Evolutionary conservation across 306 rosid species (phyloP).

Genomic region (Lathyrus aphaca): DNA sequence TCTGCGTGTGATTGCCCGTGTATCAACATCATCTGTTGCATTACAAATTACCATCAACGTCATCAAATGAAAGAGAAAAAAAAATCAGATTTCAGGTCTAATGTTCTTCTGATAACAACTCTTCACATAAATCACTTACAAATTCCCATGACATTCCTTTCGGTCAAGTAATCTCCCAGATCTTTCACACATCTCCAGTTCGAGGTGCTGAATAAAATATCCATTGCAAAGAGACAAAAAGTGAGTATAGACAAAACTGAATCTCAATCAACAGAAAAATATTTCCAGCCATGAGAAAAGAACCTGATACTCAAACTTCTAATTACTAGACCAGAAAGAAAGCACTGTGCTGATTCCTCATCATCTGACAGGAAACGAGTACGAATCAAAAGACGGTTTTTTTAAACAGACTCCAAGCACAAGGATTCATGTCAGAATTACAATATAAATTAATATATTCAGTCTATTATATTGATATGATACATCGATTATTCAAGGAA

Average conservation of each 20-base stretch:
- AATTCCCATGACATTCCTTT: constrained; percentile 95
- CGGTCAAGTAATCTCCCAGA: constrained; percentile 73
- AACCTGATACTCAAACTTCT: constrained; percentile 87
- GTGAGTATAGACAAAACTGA: constrained; percentile 18
- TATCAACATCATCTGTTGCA: constrained; percentile 89
- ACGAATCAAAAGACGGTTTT: not conserved
- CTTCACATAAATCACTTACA: constrained; percentile 60
- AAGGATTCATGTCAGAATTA: not conserved
- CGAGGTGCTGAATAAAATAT: constrained; percentile 69
- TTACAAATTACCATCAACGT: constrained; percentile 34
- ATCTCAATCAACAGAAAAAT: constrained; percentile 20
- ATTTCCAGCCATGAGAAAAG: not conserved
- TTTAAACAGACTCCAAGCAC: constrained; percentile 24
- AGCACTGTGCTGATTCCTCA: constrained; percentile 80
- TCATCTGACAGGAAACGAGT: constrained; percentile 61
- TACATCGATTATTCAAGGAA: too few species aligned
- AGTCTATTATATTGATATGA: too few species aligned
- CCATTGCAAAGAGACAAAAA: constrained; percentile 10
- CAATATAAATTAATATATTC: not conserved
- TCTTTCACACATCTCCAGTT: constrained; percentile 80
- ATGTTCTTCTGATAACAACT: constrained; percentile 16
- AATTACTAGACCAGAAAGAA: constrained; percentile 84
- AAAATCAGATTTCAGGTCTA: not conserved
- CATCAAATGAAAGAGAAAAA: not conserved
- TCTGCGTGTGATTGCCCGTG: constrained; percentile 93